Percentiles rank a stretch among this genome's conserved stretches.
Conservation (phyloP, 2,329 filamentous ascomycete genomes). For the Rutstroemia sp. region DNA sequence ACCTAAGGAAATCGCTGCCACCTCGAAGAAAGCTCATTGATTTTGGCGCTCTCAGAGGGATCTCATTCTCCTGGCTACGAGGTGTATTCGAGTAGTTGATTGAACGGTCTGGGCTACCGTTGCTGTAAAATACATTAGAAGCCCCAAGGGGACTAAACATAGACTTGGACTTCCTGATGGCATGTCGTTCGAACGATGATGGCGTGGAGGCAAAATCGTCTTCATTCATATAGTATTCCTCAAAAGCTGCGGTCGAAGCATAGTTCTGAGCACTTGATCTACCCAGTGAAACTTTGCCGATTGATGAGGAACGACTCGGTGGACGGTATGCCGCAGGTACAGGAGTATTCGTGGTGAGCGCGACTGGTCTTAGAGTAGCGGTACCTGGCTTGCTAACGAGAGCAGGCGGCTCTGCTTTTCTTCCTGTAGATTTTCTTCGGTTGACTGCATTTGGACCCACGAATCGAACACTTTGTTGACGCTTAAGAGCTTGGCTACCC, state of each 20-base stretch:
- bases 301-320: conserved; percentile 27
- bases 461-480: conserved; percentile 49
- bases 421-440: conserved; percentile 20
- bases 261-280: conserved; percentile 27
- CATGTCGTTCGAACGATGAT: conserved; percentile 37
- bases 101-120: conserved; percentile 21
- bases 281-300: conserved; percentile 23
- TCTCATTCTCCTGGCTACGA: conserved; percentile 21
- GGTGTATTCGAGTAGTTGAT: conserved; percentile 14
- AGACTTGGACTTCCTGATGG: conserved; percentile 47
- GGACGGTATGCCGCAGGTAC: conserved; percentile 26
- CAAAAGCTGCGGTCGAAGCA: conserved; percentile 32
- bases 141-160: conserved; percentile 36
- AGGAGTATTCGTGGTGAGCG: conserved; percentile 23
- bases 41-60: conserved; percentile 38
- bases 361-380: conserved; percentile 20
- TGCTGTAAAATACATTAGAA: conserved; percentile 24
- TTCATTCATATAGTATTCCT: conserved; percentile 40
- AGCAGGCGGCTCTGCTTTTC: conserved; percentile 15
- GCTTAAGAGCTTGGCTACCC: conserved; percentile 28
- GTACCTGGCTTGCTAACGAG: conserved; percentile 14
- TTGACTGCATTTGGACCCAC: conserved; percentile 25
- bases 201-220: conserved; percentile 41
- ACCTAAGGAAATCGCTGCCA: conserved; percentile 23
- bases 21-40: conserved; percentile 47